Evolutionary conservation across 257 asterid species (phyloP).

Genomic region (Jacaranda copaia): DNA sequence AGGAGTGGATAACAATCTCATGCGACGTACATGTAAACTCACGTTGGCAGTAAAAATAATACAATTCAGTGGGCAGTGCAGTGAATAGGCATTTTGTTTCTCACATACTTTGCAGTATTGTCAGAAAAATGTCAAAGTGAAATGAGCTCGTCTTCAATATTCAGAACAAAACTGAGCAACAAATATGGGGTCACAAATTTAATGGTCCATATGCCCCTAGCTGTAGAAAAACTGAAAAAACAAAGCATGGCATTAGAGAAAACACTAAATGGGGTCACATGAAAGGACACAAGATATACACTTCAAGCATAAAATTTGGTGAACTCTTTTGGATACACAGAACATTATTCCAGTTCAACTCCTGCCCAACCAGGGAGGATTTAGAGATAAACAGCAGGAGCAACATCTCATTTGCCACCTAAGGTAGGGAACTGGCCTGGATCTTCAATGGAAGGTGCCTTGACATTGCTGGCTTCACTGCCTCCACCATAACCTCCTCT

Average conservation of each 20-base stretch:
- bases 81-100: not conserved
- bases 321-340: conserved; percentile 37
- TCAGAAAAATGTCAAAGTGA: not conserved
- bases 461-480: conserved; percentile 44
- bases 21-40: no score
- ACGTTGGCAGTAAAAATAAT: no score
- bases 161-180: conserved; percentile 35
- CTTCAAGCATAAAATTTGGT: conserved; percentile 31
- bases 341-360: conserved; percentile 53
- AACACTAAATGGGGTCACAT: conserved; percentile 34
- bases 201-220: conserved; percentile 25
- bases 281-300: conserved; percentile 51
- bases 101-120: not conserved
- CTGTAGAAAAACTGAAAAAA: conserved; percentile 19
- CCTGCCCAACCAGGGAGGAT: conserved; percentile 32
- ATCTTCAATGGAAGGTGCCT: conserved; percentile 76
- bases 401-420: conserved; percentile 67
- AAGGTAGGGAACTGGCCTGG: conserved; percentile 80
- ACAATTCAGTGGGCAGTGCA: no score
- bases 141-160: not conserved
- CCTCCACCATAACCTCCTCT: conserved; percentile 62
- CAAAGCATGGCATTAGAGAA: conserved; percentile 16
- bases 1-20: no score
- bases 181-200: conserved; percentile 27
- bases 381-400: conserved; percentile 24